Evolutionary conservation across 208 protist genomes (phyloP).

Genomic region (Polymyxa betae): DNA sequence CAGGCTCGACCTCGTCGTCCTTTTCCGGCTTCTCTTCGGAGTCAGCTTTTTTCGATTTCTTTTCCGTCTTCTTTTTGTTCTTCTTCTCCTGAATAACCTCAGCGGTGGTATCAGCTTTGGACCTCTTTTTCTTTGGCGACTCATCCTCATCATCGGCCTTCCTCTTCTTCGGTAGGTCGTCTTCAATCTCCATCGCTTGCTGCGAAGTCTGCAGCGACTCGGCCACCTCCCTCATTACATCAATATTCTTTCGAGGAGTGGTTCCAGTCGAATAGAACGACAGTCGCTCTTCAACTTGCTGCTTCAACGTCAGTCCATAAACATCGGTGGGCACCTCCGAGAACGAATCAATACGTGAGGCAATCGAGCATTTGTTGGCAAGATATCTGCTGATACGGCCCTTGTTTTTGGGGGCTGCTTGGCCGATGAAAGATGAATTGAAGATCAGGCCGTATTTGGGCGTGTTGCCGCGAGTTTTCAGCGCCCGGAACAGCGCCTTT

Average conservation of each 20-base stretch:
- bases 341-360: slow-evolving; percentile 90
- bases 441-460: slow-evolving; percentile 99
- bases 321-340: slow-evolving; percentile 40
- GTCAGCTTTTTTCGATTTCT: slow-evolving; percentile 37
- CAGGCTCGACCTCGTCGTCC: slow-evolving; percentile 11
- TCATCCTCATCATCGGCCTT: background rate
- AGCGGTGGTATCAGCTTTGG: background rate
- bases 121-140: background rate
- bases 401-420: slow-evolving; percentile 94
- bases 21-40: slow-evolving; percentile 13
- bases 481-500: slow-evolving; percentile 97
- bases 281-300: slow-evolving; percentile 96
- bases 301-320: slow-evolving; percentile 90
- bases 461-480: slow-evolving; percentile 88
- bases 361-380: slow-evolving; percentile 96
- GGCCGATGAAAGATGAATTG: slow-evolving; percentile 95
- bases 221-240: slow-evolving; percentile 92
- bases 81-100: no score
- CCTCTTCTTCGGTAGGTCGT: background rate
- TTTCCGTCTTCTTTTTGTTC: slow-evolving; percentile 27
- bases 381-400: slow-evolving; percentile 85
- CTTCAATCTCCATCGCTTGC: background rate
- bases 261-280: slow-evolving; percentile 93
- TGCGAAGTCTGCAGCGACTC: slow-evolving; percentile 67
- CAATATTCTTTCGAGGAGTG: slow-evolving; percentile 86